Evolutionary conservation across 2,329 filamentous ascomycete genomes (phyloP), one percentile per base, ranked within the genome.

Genomic region (Meredithiella fracta): DNA sequence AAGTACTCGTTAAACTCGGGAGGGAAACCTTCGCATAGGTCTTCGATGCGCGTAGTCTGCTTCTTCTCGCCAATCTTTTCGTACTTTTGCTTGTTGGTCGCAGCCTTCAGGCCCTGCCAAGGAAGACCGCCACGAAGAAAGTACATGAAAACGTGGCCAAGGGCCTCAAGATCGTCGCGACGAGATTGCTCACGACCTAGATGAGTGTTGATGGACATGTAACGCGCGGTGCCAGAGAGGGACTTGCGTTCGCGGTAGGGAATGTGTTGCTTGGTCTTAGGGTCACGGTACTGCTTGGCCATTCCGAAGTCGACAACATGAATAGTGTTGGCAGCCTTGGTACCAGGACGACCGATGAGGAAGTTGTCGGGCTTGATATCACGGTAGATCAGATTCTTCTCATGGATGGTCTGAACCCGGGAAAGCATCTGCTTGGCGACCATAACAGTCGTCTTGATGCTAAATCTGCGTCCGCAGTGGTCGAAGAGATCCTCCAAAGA

Each of bases 51-150:
- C 22, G 92, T 97, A 0, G 91, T 96, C 73, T 97, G 92, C 76
- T 98, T 98, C 84, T 98, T 97, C 76, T 98, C 91, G 49, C 92
- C 92, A 70, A 98, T 98, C 78, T 97, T 97, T 73, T 98, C 92
- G 68, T 98, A 98, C 73, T 98, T 98, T 68, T 98, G 92, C 80
- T 98, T 84, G 69, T 85, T 85, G 50, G 82, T 85, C 29, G 80
- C 82, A 67, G 82, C 81, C 72, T 85, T 85, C 60, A 86, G 72
- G 8, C 81, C 82, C 66, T 86, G 81, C 82, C 82, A 86, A 37
- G 82, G 82, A 55, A 85, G 72, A 6, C 79, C 80, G 50, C 82
- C 82, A n/a, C 81, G 75, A 47, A 85, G 68, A 68, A 86, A 85
- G 68, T 86, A 86, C 74, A 86, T 80, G 67, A 85, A 85, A 42